Percentiles rank a stretch among this genome's conserved stretches.
These are phyloP conservation scores for Mycosphaerella arachidis DNA, from an alignment of 2,329 filamentous ascomycete genomes.

Conservation along the genomic window DNA sequence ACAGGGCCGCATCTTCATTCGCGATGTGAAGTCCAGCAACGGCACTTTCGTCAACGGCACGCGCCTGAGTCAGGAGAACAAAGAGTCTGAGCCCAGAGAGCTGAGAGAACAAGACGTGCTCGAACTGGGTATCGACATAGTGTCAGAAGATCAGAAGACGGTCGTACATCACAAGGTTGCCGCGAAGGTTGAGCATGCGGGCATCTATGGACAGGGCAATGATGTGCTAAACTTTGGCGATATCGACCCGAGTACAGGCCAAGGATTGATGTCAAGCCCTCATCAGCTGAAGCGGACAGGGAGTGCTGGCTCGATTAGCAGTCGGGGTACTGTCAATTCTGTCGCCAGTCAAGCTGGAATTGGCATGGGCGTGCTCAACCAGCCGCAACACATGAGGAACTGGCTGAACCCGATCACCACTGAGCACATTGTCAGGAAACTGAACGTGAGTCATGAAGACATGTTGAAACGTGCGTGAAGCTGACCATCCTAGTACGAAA, in stretches of 20 bases:
- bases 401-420: constrained; percentile 87
- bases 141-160: constrained; percentile 97
- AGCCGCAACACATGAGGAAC: constrained; percentile 72
- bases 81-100: constrained; percentile 93
- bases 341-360: constrained; percentile 47
- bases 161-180: constrained; percentile 98
- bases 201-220: constrained; percentile 68
- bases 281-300: constrained; percentile 57
- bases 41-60: constrained; percentile 96
- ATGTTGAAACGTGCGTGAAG: constrained; percentile 23
- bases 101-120: constrained; percentile 85
- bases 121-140: constrained; percentile 95
- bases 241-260: constrained; percentile 71
- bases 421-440: constrained; percentile 85
- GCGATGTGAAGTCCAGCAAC: constrained; percentile 97
- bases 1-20: constrained; percentile 75
- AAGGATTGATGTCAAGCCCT: constrained; percentile 61
- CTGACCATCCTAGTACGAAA: constrained; percentile 63
- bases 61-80: constrained; percentile 85
- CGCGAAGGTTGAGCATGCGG: constrained; percentile 92
- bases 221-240: constrained; percentile 90
- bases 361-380: constrained; percentile 57
- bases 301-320: constrained; percentile 51
- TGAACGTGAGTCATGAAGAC: constrained; percentile 60
- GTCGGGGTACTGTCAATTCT: constrained; percentile 55